A percentile compares a stretch with the other conserved stretches of the same genome.
Conservation (phyloP, 192 early-diverging fungal genomes). For the Backusella psychrophila region DNA sequence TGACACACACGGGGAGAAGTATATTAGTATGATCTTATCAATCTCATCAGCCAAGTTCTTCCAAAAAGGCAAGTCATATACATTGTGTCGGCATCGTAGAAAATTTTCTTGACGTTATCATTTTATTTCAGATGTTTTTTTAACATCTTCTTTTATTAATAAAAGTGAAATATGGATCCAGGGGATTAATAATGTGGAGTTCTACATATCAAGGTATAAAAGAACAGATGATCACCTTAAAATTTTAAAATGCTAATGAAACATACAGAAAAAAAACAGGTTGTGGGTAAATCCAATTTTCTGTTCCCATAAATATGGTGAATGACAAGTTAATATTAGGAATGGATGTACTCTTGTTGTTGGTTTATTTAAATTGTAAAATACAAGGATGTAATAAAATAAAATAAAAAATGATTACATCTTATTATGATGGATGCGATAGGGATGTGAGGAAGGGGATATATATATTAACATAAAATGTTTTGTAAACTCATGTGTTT, state of each 20-base stretch:
- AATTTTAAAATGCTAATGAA: neutral
- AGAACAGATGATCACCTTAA: too few species aligned
- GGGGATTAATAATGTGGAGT: neutral
- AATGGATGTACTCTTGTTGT: neutral
- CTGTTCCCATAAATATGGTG: too few species aligned
- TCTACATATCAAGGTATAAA: too few species aligned
- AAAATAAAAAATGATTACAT: neutral
- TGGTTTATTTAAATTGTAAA: neutral
- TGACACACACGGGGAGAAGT: neutral
- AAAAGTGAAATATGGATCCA: neutral
- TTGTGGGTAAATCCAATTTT: too few species aligned
- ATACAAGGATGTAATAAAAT: neutral
- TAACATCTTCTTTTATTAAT: too few species aligned
- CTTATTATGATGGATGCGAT: neutral
- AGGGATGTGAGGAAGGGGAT: neutral
- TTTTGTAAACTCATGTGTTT: conserved; percentile 13
- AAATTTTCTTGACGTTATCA: neutral
- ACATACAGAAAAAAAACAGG: too few species aligned
- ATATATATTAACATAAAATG: conserved; percentile 1
- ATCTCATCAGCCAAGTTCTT: neutral
- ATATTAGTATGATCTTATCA: neutral
- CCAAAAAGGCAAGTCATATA: neutral
- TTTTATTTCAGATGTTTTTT: neutral
- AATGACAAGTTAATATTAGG: too few species aligned
- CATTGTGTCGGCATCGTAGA: neutral